Evolutionary conservation across 495 filamentous ascomycete species (phyloP), one percentile per base, ranked within the genome.

Genomic region (Lepraria neglecta): DNA sequence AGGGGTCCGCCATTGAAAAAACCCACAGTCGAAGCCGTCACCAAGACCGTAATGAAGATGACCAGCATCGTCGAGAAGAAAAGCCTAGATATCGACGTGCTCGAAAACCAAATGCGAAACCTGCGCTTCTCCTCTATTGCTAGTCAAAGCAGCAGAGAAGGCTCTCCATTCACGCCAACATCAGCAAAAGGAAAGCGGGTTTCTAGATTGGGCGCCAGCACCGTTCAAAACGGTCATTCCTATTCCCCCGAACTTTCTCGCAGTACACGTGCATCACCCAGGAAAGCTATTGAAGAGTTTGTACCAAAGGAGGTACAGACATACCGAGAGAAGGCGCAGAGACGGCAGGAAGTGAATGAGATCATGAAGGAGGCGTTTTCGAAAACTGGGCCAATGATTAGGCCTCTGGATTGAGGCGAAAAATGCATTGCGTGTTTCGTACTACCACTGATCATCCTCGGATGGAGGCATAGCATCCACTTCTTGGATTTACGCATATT

Each of bases 21-120:
- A n/a, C 95, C 94, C 3, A 97, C 92, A 0, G 87, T 96, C 1
- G 95, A 97, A 64, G 90, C 90, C 9, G 90, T 97, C 21, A 83
- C 89, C 47, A 88, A 87, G 54, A 97, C 95, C 6, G 95, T 99
- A 64, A 76, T 77, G 56, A 96, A 94, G 59, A 89, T 99, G 83
- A 97, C 91, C 56, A 83, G 75, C 62, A 95, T 97, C 89, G 86
- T 87, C 0, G 89, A 96, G 76, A 86, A 85, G 72, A 88, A 86
- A 69, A 90, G 87, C 70, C 86, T 84, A 50, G 94, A 97, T 64
- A 85, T 97, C 52, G 90, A 95, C 71, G 82, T 95, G 12, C 79
- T 97, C 31, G 94, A 96, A 70, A 81, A 83, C 42, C 88, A 95
- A 65, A 85, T 97, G 76, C 82, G 84, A 31, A 85, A 82, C 55